A percentile compares a stretch with the other conserved stretches of the same genome.
phyloP scores from a whole-genome alignment of 73 alveolate genomes.

The Paramecium biaurelia region DNA sequence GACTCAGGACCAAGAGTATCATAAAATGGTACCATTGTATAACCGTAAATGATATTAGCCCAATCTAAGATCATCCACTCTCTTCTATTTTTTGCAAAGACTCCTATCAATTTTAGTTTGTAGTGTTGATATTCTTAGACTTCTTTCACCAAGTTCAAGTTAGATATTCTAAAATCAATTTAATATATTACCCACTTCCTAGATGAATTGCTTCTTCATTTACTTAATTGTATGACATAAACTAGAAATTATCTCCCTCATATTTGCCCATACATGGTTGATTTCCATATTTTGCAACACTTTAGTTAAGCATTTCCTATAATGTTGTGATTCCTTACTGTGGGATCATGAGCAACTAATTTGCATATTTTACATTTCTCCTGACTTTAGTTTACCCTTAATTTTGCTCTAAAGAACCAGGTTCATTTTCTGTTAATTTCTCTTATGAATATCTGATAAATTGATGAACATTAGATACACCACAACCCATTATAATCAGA shows the following conservation, averaged over 20 bases:
- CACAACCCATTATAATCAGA: slow-evolving; percentile 41
- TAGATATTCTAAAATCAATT: background rate
- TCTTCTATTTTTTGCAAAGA: slow-evolving; percentile 78
- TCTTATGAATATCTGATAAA: slow-evolving; percentile 60
- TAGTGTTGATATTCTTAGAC: slow-evolving; percentile 15
- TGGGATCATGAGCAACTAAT: slow-evolving; percentile 36
- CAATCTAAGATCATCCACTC: slow-evolving; percentile 84
- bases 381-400: slow-evolving; percentile 73
- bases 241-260: slow-evolving; percentile 5
- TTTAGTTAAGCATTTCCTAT: background rate
- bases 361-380: slow-evolving; percentile 71
- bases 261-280: background rate
- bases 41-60: slow-evolving; percentile 67
- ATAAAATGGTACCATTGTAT: slow-evolving; percentile 76
- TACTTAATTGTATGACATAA: background rate
- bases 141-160: background rate
- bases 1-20: slow-evolving; percentile 71
- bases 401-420: slow-evolving; percentile 50
- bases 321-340: background rate
- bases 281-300: background rate
- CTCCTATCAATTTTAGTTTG: slow-evolving; percentile 66
- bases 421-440: background rate
- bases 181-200: background rate
- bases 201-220: background rate
- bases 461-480: background rate